Evolutionary conservation across 352 stramenopile genomes (phyloP), one percentile per base, ranked within the genome.

Genomic region (Hyaloperonospora arabidopsidis): DNA sequence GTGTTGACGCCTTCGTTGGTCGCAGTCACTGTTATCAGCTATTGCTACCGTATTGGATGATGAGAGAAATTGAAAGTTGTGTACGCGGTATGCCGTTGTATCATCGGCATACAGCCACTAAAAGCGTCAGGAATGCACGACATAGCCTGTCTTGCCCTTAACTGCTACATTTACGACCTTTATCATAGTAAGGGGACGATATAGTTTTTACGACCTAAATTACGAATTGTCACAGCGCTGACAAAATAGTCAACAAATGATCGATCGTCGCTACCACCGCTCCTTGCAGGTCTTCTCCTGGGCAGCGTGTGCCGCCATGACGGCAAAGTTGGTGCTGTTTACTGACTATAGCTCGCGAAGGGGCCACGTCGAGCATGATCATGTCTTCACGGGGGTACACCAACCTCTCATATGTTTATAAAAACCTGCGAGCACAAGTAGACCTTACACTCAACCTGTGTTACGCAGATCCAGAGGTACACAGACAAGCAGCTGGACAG

Each of bases 201-300:
- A 32, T n/a, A n/a, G n/a, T n/a, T 32, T 32, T 32, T 32, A 32
- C 25, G 25, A 32, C 25, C 4, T 32, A 32, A 32, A 32, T 32
- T 32, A 32, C 25, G 25, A 4, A 32, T 8, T 8, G 25, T 32
- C 25, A 8, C 25, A 4, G 25, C 25, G 25, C 8, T 4, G 18
- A 15, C 38, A 44, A 44, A 5, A 45, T 17, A 39, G 10, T 17
- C 8, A 22, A 22, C 18, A 17, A 45, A 93, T 93, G 83, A 89
- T 94, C 41, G 79, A 93, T 61, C 82, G 82, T 67, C 79, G 81
- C 59, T 92, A 86, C 58, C 79, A 91, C 57, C 76, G 81, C 41
- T 85, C 84, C 39, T 61, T 94, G 65, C 80, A 94, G 54, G 70
- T 94, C 41, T 91, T 93, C 61, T 86, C 80, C 49, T 89, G 79